phyloP scores from a whole-genome alignment of 306 rosid species.

The Lathyrus oleraceus region DNA sequence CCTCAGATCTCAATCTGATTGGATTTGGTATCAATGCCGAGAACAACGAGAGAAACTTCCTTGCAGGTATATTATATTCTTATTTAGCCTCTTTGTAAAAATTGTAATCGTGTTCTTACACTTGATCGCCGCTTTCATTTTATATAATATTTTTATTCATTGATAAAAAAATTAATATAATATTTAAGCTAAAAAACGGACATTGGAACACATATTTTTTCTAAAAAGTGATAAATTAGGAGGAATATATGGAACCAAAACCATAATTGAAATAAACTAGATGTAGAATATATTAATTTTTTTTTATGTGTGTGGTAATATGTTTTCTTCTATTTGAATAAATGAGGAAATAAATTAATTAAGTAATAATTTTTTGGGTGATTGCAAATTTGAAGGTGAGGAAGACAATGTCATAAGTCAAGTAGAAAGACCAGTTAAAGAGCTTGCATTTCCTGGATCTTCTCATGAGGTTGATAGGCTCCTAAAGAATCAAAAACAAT shows the following conservation, averaged over 20 bases:
- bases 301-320: no score
- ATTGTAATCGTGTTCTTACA: no score
- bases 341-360: background rate
- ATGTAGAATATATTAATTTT: no score
- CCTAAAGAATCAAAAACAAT: constrained; percentile 27
- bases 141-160: no score
- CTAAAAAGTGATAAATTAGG: no score
- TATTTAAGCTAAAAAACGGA: no score
- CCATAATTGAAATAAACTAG: no score
- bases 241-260: no score
- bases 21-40: constrained; percentile 43
- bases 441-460: constrained; percentile 31
- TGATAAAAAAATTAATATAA: no score
- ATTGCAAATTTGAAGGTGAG: constrained; percentile 31
- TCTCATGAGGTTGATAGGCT: constrained; percentile 32
- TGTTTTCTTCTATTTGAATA: background rate
- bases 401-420: constrained; percentile 41
- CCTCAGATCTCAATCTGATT: constrained; percentile 28
- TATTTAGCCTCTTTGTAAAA: no score
- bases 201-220: no score
- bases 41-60: constrained; percentile 49
- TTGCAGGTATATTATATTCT: constrained; percentile 39
- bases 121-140: no score
- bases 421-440: constrained; percentile 32
- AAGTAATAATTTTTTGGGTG: background rate